Evolutionary conservation across 176 grass and related monocot species (phyloP).

Genomic region (Urochloa ruziziensis): DNA sequence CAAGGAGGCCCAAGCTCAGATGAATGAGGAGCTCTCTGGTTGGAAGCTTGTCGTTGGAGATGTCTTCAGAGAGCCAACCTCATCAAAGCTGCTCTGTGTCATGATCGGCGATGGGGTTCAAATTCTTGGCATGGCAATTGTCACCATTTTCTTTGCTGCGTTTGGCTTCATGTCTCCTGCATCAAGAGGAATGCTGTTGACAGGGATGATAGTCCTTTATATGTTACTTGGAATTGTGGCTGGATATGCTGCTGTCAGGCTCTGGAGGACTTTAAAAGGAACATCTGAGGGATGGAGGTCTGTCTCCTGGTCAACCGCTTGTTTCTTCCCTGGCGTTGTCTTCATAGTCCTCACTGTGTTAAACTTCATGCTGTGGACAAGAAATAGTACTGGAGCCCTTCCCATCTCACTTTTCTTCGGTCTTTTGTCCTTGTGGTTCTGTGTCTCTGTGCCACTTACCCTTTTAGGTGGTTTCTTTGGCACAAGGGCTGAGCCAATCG

Average conservation of each 20-base stretch:
- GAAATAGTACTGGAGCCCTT: slow-evolving; percentile 75
- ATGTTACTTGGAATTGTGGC: slow-evolving; percentile 80
- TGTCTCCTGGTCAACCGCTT: slow-evolving; percentile 79
- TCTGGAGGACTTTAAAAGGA: slow-evolving; percentile 85
- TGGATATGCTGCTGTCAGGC: slow-evolving; percentile 74
- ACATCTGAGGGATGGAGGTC: slow-evolving; percentile 78
- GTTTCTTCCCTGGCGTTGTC: slow-evolving; percentile 86
- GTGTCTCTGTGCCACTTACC: slow-evolving; percentile 86
- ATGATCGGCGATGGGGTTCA: slow-evolving; percentile 85
- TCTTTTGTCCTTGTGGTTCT: slow-evolving; percentile 86
- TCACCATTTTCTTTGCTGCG: slow-evolving; percentile 81
- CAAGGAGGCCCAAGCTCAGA: slow-evolving; percentile 84
- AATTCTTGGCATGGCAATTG: slow-evolving; percentile 81
- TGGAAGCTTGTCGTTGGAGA: slow-evolving; percentile 93
- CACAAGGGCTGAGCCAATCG: slow-evolving; percentile 57
- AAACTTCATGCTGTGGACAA: slow-evolving; percentile 87
- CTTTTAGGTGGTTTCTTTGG: slow-evolving; percentile 84
- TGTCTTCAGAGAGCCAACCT: slow-evolving; percentile 87
- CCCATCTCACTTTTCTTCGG: slow-evolving; percentile 84
- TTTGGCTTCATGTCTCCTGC: slow-evolving; percentile 91
- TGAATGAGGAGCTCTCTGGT: slow-evolving; percentile 85
- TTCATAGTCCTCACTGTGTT: slow-evolving; percentile 67
- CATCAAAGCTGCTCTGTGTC: slow-evolving; percentile 67
- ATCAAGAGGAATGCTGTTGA: slow-evolving; percentile 82
- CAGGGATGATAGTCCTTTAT: slow-evolving; percentile 92